Conservation (phyloP, 768 basidiomycete genomes). For the Mycena metata region DNA sequence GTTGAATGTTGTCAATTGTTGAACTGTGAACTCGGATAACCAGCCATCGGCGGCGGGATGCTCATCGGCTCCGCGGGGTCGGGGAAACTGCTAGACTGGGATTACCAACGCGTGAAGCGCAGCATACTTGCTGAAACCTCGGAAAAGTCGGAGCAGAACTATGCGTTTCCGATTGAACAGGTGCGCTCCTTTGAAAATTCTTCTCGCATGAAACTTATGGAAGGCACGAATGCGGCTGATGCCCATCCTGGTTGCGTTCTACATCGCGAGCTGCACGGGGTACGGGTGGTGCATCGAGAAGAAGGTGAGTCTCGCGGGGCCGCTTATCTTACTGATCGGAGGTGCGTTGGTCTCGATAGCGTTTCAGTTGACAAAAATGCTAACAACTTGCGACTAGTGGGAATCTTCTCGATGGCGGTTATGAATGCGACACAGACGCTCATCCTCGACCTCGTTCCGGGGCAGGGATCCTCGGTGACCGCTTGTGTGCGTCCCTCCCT, state of each 20-base stretch:
- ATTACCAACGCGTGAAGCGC: conserved; percentile 63
- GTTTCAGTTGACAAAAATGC: no score
- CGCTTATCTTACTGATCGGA: conserved; percentile 59
- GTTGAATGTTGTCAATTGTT: neutral
- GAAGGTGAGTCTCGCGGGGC: conserved; percentile 62
- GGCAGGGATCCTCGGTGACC: conserved; percentile 43
- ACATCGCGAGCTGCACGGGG: conserved; percentile 56
- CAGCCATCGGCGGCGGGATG: conserved; percentile 79
- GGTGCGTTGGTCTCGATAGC: neutral
- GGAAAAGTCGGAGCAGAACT: conserved; percentile 44
- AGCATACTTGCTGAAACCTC: conserved; percentile 43
- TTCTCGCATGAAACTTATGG: neutral
- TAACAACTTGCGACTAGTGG: conserved; percentile 30
- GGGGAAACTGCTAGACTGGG: conserved; percentile 75
- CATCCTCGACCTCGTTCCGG: conserved; percentile 41
- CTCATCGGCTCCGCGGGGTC: conserved; percentile 68
- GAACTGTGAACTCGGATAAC: neutral
- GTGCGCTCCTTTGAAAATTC: conserved; percentile 35
- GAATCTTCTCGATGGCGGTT: conserved; percentile 36
- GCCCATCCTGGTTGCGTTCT: conserved; percentile 58
- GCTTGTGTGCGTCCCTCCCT: conserved; percentile 41
- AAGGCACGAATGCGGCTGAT: conserved; percentile 51
- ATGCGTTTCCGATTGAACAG: conserved; percentile 69
- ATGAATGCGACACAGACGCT: conserved; percentile 44
- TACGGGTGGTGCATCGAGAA: conserved; percentile 76